phyloP scores from a whole-genome alignment of 2,329 filamentous ascomycete genomes.

The Amauroascus verrucosus region DNA sequence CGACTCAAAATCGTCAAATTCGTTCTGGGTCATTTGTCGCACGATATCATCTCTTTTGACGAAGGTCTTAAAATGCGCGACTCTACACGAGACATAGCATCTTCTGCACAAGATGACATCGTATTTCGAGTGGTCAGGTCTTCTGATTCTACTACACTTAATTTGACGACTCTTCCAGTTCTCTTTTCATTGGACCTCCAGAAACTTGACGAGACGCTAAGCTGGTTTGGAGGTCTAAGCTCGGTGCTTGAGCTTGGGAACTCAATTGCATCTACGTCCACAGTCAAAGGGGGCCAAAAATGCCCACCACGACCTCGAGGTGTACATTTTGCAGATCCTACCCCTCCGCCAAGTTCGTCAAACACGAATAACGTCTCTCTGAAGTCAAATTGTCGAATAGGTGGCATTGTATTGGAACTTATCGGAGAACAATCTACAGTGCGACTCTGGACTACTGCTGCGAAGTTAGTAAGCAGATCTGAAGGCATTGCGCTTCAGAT shows the following conservation, averaged over 20 bases:
- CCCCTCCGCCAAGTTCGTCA: constrained; percentile 19
- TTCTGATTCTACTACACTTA: constrained; percentile 34
- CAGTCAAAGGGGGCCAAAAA: constrained; percentile 33
- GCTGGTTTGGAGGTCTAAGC: constrained; percentile 83
- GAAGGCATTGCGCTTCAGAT: constrained; percentile 63
- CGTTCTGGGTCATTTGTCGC: constrained; percentile 39
- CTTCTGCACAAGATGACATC: constrained; percentile 32
- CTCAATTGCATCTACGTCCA: constrained; percentile 67
- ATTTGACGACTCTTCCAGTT: constrained; percentile 66
- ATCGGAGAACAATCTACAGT: constrained; percentile 67
- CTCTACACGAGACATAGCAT: constrained; percentile 34
- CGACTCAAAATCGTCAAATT: constrained; percentile 34
- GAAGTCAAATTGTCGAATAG: constrained; percentile 68
- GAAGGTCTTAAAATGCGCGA: constrained; percentile 39
- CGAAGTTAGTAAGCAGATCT: constrained; percentile 69
- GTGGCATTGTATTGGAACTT: constrained; percentile 66
- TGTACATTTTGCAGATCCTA: constrained; percentile 47
- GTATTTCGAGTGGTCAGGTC: constrained; percentile 29
- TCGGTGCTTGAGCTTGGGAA: constrained; percentile 80
- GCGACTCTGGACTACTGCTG: constrained; percentile 62
- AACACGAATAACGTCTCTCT: constrained; percentile 14
- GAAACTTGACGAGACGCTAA: constrained; percentile 73
- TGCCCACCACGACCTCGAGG: constrained; percentile 33
- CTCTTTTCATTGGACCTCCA: constrained; percentile 67
- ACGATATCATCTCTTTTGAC: constrained; percentile 45